phyloP scores from a whole-genome alignment of 306 rosid genomes.

The Cicer pinnatifidum region DNA sequence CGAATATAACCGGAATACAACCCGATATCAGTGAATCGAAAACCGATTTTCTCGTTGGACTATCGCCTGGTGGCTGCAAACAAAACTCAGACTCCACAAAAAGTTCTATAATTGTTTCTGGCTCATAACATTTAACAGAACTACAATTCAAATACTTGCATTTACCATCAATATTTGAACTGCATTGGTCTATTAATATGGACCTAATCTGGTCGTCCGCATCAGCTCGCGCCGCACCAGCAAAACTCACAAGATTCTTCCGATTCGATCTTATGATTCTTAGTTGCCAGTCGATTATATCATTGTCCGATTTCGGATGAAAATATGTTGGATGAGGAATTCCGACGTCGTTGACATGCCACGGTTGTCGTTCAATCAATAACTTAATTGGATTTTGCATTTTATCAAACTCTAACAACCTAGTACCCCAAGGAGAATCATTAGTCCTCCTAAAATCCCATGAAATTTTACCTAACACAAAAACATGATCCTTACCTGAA shows the following conservation, averaged over 20 bases:
- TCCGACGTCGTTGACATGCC: slow-evolving; percentile 75
- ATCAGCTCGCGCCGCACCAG: slow-evolving; percentile 63
- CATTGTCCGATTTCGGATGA: slow-evolving; percentile 71
- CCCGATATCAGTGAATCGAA: slow-evolving; percentile 74
- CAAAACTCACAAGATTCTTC: slow-evolving; percentile 57
- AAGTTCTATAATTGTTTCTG: slow-evolving; percentile 57
- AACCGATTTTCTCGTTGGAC: slow-evolving; percentile 76
- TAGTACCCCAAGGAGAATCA: slow-evolving; percentile 65
- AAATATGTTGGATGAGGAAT: slow-evolving; percentile 79
- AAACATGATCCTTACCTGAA: slow-evolving; percentile 70
- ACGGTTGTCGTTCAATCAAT: slow-evolving; percentile 79
- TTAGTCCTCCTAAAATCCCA: slow-evolving; percentile 75
- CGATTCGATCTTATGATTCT: slow-evolving; percentile 57
- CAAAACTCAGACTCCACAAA: slow-evolving; percentile 78
- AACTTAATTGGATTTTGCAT: slow-evolving; percentile 73
- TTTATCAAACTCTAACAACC: slow-evolving; percentile 62
- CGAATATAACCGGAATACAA: slow-evolving; percentile 71
- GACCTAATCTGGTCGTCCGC: slow-evolving; percentile 60
- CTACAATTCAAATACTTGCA: slow-evolving; percentile 62
- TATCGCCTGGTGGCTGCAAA: slow-evolving; percentile 82
- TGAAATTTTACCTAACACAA: slow-evolving; percentile 80
- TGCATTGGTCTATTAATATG: slow-evolving; percentile 62
- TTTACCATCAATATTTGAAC: slow-evolving; percentile 40
- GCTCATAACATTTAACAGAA: slow-evolving; percentile 50
- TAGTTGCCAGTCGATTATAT: slow-evolving; percentile 65